phyloP scores from a whole-genome alignment of 108 stramenopile species.

The Skeletonema costatum region DNA sequence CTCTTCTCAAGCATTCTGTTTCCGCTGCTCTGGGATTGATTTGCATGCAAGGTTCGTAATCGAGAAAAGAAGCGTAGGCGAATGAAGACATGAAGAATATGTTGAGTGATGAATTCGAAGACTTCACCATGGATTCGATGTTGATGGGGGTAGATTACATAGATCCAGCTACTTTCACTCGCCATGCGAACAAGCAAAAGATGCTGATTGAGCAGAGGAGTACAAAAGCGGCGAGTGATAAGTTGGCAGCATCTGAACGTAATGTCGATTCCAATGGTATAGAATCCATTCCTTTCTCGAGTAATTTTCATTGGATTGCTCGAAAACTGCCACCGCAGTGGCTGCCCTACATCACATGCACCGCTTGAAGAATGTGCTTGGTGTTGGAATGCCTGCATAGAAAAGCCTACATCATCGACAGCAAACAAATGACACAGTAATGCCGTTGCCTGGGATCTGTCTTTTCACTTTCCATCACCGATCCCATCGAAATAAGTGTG shows the following conservation, averaged over 20 bases:
- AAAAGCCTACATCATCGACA: background rate
- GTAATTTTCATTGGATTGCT: slow-evolving; percentile 67
- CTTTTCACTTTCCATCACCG: slow-evolving; percentile 56
- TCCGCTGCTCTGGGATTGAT: slow-evolving; percentile 79
- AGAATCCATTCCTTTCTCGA: slow-evolving; percentile 58
- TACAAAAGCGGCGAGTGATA: background rate
- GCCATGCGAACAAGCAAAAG: slow-evolving; percentile 30
- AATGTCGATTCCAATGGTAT: slow-evolving; percentile 59
- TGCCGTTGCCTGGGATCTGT: slow-evolving; percentile 78
- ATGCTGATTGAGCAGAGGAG: slow-evolving; percentile 8
- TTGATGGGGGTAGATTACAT: slow-evolving; percentile 70
- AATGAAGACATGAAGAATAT: slow-evolving; percentile 1
- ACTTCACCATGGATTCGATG: slow-evolving; percentile 73
- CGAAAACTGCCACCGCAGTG: slow-evolving; percentile 46
- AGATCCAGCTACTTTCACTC: slow-evolving; percentile 58
- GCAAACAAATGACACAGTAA: slow-evolving; percentile 42
- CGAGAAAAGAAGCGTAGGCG: slow-evolving; percentile 48
- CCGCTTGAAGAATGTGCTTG: slow-evolving; percentile 58
- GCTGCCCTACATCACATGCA: slow-evolving; percentile 50
- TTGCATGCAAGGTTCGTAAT: slow-evolving; percentile 64
- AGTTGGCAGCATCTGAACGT: slow-evolving; percentile 32
- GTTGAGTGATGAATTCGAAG: slow-evolving; percentile 15
- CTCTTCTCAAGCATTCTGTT: slow-evolving; percentile 47
- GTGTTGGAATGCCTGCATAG: slow-evolving; percentile 57
- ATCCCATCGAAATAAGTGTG: slow-evolving; percentile 76